A percentile compares a stretch with the other conserved stretches of the same genome.
These are phyloP conservation scores for Acorus gramineus DNA, from an alignment of 106 monocot genomes.

Conservation along the genomic window DNA sequence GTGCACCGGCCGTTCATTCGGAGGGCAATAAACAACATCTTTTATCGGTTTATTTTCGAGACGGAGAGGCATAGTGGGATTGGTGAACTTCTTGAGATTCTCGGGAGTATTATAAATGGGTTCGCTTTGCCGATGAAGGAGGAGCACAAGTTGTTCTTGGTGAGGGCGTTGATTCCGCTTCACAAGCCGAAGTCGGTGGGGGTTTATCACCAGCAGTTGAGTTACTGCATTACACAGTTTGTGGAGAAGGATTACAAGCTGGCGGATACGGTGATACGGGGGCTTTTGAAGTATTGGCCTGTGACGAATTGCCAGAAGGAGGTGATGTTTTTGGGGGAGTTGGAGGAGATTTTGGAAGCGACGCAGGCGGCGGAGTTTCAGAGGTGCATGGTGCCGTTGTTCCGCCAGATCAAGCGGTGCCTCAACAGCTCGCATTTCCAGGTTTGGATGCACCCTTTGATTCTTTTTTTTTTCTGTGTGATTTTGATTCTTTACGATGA, in stretches of 20 bases:
- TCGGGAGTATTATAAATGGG: conserved; percentile 47
- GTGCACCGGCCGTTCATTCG: conserved; percentile 43
- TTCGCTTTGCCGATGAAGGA: conserved; percentile 53
- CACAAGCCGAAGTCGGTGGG: conserved; percentile 40
- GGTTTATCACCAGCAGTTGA: conserved; percentile 38
- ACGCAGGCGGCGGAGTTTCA: conserved; percentile 48
- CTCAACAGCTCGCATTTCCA: conserved; percentile 67
- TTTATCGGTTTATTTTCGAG: conserved; percentile 46
- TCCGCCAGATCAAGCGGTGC: conserved; percentile 43
- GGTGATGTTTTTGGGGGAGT: conserved; percentile 39
- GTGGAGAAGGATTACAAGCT: conserved; percentile 62
- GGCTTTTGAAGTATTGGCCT: conserved; percentile 46
- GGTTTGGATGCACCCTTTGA: conserved; percentile 10
- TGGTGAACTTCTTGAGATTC: conserved; percentile 39
- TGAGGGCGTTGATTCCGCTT: conserved; percentile 35
- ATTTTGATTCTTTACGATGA: no score
- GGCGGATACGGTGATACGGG: conserved; percentile 34
- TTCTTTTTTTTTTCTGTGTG: no score
- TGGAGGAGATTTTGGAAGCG: conserved; percentile 46
- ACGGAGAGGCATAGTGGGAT: conserved; percentile 35
- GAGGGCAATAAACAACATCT: conserved; percentile 44
- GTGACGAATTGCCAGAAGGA: conserved; percentile 47
- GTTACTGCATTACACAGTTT: conserved; percentile 41
- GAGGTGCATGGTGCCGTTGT: conserved; percentile 38
- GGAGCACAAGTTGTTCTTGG: conserved; percentile 50